Conservation (phyloP, 768 basidiomycete species). For the Hericium coralloides region DNA sequence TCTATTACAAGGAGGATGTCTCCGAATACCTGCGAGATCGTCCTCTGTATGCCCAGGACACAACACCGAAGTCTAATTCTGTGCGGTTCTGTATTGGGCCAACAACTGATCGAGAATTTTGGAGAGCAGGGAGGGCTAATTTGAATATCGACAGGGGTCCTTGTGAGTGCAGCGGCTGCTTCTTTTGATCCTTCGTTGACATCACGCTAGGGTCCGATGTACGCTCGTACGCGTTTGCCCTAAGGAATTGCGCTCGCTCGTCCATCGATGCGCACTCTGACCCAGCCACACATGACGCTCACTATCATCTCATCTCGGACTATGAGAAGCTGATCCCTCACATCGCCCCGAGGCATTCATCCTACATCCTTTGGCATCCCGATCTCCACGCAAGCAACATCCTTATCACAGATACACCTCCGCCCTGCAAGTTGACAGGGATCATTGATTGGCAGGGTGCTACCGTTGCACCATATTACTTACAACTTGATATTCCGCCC, state of each 20-base stretch:
- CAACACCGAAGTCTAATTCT: background rate
- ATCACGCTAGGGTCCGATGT: conserved; percentile 5
- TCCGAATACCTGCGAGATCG: conserved; percentile 1
- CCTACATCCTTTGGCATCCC: conserved; percentile 15
- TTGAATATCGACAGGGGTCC: conserved; percentile 10
- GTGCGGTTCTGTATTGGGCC: conserved; percentile 11
- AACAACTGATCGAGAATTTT: conserved; percentile 11
- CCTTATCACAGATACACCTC: conserved; percentile 3
- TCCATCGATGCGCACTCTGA: too few species aligned
- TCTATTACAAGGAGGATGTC: conserved; percentile 16
- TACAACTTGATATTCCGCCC: background rate
- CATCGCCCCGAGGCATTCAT: background rate
- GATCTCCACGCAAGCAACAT: conserved; percentile 14
- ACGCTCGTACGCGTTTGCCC: conserved; percentile 1
- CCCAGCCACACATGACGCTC: too few species aligned
- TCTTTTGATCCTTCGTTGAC: background rate
- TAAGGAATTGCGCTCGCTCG: too few species aligned
- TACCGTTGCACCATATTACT: background rate
- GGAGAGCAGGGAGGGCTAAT: conserved; percentile 5
- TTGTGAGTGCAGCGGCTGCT: conserved; percentile 2
- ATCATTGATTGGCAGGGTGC: conserved; percentile 16
- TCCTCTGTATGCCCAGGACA: conserved; percentile 3
- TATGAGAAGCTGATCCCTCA: too few species aligned
- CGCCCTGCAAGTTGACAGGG: conserved; percentile 4
- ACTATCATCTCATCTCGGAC: too few species aligned